Conservation (phyloP, 1,284 basidiomycete genomes). For the Irpex sp. region DNA sequence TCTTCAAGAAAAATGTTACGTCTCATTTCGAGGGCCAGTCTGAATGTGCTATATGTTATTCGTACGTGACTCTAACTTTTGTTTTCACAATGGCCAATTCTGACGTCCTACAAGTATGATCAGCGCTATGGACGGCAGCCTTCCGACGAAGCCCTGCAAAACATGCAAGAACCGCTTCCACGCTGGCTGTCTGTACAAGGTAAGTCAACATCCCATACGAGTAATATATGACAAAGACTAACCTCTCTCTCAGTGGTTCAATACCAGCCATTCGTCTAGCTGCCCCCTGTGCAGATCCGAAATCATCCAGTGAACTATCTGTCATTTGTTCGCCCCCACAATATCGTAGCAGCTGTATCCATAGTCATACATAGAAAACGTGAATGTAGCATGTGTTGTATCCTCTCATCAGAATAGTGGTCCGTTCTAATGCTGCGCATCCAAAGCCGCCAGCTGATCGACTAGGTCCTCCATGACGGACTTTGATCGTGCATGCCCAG, state of each 20-base stretch:
- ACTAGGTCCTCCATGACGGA: conserved; percentile 83
- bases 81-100: background rate
- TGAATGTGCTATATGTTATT: conserved; percentile 94
- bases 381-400: background rate
- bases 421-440: conserved; percentile 22
- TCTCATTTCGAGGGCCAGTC: conserved; percentile 92
- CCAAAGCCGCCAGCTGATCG: conserved; percentile 69
- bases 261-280: conserved; percentile 81
- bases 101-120: conserved; percentile 69
- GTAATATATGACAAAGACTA: background rate
- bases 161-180: conserved; percentile 98
- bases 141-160: conserved; percentile 91
- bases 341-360: background rate
- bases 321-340: background rate
- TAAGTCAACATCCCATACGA: conserved; percentile 24
- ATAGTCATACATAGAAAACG: background rate
- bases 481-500: conserved; percentile 25
- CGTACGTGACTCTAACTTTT: conserved; percentile 47
- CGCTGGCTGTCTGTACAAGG: conserved; percentile 88
- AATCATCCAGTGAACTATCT: conserved; percentile 39
- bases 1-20: conserved; percentile 94
- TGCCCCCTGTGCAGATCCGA: conserved; percentile 91
- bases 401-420: background rate
- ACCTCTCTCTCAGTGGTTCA: conserved; percentile 73
- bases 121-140: conserved; percentile 82